Percentiles rank a stretch among this genome's conserved stretches.
phyloP scores from a whole-genome alignment of 805 yeast species.

The Scheffersomyces stipitis region DNA sequence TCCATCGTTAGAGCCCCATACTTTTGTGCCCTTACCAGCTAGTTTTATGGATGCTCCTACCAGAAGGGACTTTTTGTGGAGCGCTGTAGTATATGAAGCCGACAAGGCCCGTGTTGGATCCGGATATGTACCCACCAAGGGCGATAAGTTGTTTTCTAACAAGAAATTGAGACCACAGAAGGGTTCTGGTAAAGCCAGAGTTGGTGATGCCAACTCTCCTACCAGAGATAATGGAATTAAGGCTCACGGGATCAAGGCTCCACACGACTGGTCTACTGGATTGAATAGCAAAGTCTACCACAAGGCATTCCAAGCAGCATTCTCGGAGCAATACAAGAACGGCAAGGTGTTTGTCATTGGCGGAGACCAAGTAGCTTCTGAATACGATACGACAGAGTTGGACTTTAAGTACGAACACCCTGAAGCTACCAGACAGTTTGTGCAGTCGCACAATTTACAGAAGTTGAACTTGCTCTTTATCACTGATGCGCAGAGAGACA shows the following conservation, averaged over 20 bases:
- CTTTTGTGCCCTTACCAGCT: constrained; percentile 73
- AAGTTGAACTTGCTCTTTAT: constrained; percentile 65
- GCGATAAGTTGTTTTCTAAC: constrained; percentile 82
- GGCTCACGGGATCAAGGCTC: constrained; percentile 88
- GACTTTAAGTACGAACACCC: constrained; percentile 42
- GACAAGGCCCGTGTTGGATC: constrained; percentile 89
- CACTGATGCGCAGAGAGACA: constrained; percentile 57
- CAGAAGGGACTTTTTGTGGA: constrained; percentile 92
- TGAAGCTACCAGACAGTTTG: constrained; percentile 50
- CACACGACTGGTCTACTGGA: constrained; percentile 81
- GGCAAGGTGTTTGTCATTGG: constrained; percentile 77
- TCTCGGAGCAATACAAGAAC: constrained; percentile 73
- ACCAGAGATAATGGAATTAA: constrained; percentile 85
- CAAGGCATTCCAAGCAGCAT: constrained; percentile 75
- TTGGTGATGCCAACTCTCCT: constrained; percentile 95
- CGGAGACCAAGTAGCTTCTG: constrained; percentile 37
- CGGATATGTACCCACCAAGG: constrained; percentile 80
- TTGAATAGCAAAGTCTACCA: constrained; percentile 74
- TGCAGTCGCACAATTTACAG: constrained; percentile 47
- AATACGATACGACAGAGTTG: constrained; percentile 11
- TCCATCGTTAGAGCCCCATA: constrained; percentile 87
- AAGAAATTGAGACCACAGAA: constrained; percentile 84
- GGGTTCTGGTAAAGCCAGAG: constrained; percentile 93
- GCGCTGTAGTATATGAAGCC: constrained; percentile 89
- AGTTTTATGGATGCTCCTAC: constrained; percentile 69